phyloP scores from a whole-genome alignment of 768 basidiomycete species.

The Scleroderma bovista region DNA sequence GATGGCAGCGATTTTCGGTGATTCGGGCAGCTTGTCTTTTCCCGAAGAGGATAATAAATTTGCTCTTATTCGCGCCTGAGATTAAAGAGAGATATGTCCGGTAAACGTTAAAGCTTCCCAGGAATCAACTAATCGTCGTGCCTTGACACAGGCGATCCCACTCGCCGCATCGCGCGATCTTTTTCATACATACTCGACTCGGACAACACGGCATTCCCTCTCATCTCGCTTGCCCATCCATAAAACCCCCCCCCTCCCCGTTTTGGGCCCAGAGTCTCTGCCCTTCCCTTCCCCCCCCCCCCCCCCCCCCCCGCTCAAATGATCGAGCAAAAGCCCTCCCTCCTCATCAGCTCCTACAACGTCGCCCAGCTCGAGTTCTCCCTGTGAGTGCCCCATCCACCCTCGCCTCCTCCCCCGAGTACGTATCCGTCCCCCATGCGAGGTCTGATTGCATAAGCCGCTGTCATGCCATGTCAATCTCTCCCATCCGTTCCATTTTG shows the following conservation, averaged over 20 bases:
- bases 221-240: not conserved
- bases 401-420: not conserved
- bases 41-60: conserved; percentile 4
- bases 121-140: conserved; percentile 22
- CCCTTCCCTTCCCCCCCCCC: not conserved
- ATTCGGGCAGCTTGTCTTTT: not conserved
- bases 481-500: conserved; percentile 11
- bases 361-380: conserved; percentile 58
- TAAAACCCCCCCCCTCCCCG: conserved; percentile 4
- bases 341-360: conserved; percentile 51
- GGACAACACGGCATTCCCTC: not conserved
- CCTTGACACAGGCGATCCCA: conserved; percentile 30
- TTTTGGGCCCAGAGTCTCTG: conserved; percentile 2
- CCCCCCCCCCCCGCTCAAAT: conserved; percentile 31
- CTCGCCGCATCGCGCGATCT: not conserved
- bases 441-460: conserved; percentile 14
- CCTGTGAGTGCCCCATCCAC: conserved; percentile 37
- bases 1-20: not conserved
- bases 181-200: conserved; percentile 4
- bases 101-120: conserved; percentile 32
- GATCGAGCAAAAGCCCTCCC: conserved; percentile 48
- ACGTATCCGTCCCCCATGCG: not conserved
- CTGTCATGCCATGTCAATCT: conserved; percentile 26
- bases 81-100: conserved; percentile 20
- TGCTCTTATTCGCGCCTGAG: conserved; percentile 30